These are phyloP conservation scores for Yamadazyma atmosphaerica DNA, from an alignment of 1,139 yeast genomes.

Conservation along the genomic window DNA sequence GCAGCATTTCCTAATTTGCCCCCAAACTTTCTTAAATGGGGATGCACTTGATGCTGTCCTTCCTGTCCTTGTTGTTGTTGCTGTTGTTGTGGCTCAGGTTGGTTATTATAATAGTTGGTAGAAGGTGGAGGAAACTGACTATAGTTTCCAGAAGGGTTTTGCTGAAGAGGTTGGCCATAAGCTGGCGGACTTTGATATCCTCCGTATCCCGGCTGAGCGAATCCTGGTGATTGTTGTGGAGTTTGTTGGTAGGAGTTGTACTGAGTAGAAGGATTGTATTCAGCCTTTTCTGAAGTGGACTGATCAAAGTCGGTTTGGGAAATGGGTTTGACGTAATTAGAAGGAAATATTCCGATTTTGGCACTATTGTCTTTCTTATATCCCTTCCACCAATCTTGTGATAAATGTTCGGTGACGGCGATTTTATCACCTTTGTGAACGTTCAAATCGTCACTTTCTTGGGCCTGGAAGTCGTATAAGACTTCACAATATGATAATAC, in stretches of 20 bases:
- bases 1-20: slow-evolving; percentile 89
- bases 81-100: slow-evolving; percentile 32
- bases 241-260: slow-evolving; percentile 8
- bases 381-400: slow-evolving; percentile 94
- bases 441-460: slow-evolving; percentile 71
- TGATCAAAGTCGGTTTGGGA: slow-evolving; percentile 32
- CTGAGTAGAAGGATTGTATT: slow-evolving; percentile 15
- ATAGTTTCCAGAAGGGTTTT: slow-evolving; percentile 11
- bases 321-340: slow-evolving; percentile 70
- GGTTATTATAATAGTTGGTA: slow-evolving; percentile 34
- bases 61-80: slow-evolving; percentile 22
- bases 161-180: slow-evolving; percentile 10
- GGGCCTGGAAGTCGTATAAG: slow-evolving; percentile 63
- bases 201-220: slow-evolving; percentile 8
- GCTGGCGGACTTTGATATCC: slow-evolving; percentile 8
- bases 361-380: slow-evolving; percentile 45
- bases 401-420: slow-evolving; percentile 68
- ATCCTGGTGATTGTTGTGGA: slow-evolving; percentile 5
- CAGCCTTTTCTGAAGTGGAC: slow-evolving; percentile 19
- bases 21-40: slow-evolving; percentile 66
- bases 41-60: slow-evolving; percentile 25
- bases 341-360: slow-evolving; percentile 80
- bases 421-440: slow-evolving; percentile 68
- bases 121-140: slow-evolving; percentile 45
- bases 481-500: slow-evolving; percentile 57